Percentiles rank a stretch among this genome's conserved stretches.
Conservation (phyloP, 768 basidiomycete genomes). For the Hygrocybe coccinea region DNA sequence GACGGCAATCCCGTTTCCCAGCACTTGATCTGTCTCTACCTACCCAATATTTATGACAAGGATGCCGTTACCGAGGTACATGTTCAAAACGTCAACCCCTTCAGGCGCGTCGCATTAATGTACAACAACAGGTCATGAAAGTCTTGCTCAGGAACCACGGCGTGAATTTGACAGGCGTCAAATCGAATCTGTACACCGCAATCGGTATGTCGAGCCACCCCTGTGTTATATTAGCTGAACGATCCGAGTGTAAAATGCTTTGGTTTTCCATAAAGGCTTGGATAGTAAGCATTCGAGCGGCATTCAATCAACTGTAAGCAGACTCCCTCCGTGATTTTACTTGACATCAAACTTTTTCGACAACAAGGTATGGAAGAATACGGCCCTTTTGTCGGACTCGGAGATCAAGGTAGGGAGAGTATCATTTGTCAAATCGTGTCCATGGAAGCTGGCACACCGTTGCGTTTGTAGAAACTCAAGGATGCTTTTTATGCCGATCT, state of each 20-base stretch:
- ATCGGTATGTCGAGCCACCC: constrained; percentile 39
- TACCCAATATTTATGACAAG: constrained; percentile 69
- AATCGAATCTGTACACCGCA: constrained; percentile 62
- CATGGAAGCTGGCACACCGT: neutral
- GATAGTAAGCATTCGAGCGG: constrained; percentile 77
- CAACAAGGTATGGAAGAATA: constrained; percentile 63
- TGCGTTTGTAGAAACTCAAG: constrained; percentile 52
- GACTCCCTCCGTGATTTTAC: neutral
- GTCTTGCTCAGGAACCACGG: constrained; percentile 63
- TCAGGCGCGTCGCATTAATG: too few species aligned
- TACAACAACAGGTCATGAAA: constrained; percentile 54
- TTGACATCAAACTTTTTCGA: neutral
- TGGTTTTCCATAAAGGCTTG: constrained; percentile 40
- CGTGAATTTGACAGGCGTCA: constrained; percentile 60
- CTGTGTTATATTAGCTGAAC: neutral
- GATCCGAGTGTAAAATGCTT: too few species aligned
- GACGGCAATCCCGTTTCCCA: constrained; percentile 45
- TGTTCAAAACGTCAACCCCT: too few species aligned
- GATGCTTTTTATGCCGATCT: constrained; percentile 56
- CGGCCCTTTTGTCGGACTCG: constrained; percentile 49
- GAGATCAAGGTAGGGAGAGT: constrained; percentile 53
- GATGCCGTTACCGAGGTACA: constrained; percentile 49
- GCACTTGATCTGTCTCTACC: constrained; percentile 67
- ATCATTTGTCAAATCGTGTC: too few species aligned
- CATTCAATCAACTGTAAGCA: constrained; percentile 59